Base-by-base conservation (phyloP, 768 basidiomycete species). In the Lactarius evosmus region DNA sequence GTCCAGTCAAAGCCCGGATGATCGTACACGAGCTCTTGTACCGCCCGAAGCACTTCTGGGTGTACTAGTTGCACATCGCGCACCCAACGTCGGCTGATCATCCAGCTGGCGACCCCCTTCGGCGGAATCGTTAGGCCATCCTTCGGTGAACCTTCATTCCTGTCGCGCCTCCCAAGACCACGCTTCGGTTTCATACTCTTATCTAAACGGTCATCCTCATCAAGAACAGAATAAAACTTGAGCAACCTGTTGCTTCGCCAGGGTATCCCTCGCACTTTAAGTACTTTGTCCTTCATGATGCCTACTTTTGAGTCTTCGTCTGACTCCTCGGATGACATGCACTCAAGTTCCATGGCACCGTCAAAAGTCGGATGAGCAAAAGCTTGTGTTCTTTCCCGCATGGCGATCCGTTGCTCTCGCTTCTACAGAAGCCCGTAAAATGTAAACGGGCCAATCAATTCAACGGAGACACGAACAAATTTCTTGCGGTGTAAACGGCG, bases 261-360 rank as follows among this genome's bases (percentile, higher is more conserved):
- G 0, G 79, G 69, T 66, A 81, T 79, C 0, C 86, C 85, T 50
- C 83, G 85, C 29, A 85, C 80, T 30, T 78, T 79, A 27, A 90
- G 74, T 9, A 79, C 66, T 75, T 76, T 64, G 70, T 72, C 40
- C 73, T 71, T 46, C 71, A 54, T 19, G 4, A 44, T 16, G 32
- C 60, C 68, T 33, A 73, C 74, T 36, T 75, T 73, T 38, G 58
- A 41, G 16, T 87, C 87, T 55, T 74, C 75, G 66, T 84, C 84
- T 16, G 89, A 90, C 72, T 91, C 89, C 67, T 91, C 89, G 33
- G 85, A 87, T 30, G 89, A 91, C 85, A 91, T 89, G 73, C 88
- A 91, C 53, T 91, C 89, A 22, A 83, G 65, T 65, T 87, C 85
- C 61, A 91, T 73, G 16, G 89, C 88, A 16, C 83, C 83, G 69